Base-by-base conservation (phyloP, 202 grass and related monocot species). In the Carex arenaria region DNA sequence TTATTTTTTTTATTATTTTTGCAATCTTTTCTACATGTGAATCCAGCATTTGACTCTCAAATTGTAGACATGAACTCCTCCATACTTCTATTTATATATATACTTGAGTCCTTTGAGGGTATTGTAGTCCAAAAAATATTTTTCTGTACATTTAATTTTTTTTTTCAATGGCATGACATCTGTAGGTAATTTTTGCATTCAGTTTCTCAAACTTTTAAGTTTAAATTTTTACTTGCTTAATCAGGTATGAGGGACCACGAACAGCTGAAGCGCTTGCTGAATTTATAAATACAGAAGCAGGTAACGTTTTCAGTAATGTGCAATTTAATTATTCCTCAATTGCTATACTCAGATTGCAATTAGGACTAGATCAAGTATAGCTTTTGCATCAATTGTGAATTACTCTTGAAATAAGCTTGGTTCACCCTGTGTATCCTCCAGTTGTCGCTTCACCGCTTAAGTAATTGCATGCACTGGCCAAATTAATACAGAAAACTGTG, bases 221-320 rank as follows among this genome's bases (percentile, higher is more conserved):
- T 56, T 34, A 85, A 52, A 36, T 9, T 56, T 80, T 55, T 80
- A 38, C 14, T 74, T 74, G 12, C 32, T 55, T 82, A 13, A 84
- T 83, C 67, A 98, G 95, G 87, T 98, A 95, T 83, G 95, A 98
- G 85, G 95, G 95, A 74, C 45, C 89, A 70, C 89, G 91, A 78
- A 90, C 91, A 0, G 78, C 85, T 77, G 95, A 98, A 85, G 85
- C 89, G 18, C 95, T 98, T 85, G 72, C 86, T 38, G 95, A 98
- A 60, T 98, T 84, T 84, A 86, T 98, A 91, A 98, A 98, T 81
- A 82, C 84, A 70, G 95, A 98, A 95, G 91, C 88, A 95, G 95
- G 95, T 98, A 90, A 22, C 23, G 23, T 54, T 82, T 78, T 54
- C 19, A 75, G 72, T 64, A 45, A 38, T 59, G 28, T 40, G 4